Conservation (phyloP, 768 basidiomycete species). For the Lentinus brumalis region DNA sequence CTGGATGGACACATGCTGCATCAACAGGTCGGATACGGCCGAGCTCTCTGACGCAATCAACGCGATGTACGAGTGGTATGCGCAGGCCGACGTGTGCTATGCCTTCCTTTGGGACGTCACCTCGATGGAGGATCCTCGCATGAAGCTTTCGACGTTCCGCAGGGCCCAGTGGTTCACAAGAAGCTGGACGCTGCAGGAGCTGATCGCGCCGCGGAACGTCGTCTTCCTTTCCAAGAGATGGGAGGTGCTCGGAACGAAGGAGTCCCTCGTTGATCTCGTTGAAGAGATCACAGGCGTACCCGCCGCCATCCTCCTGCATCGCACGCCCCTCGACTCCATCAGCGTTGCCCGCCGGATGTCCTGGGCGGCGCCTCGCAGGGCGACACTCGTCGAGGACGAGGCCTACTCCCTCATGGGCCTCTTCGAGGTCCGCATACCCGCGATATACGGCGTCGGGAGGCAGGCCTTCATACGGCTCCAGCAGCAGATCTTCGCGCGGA, state of each 20-base stretch:
- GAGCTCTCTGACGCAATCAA: constrained; percentile 19
- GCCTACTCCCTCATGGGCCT: constrained; percentile 19
- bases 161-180: constrained; percentile 7
- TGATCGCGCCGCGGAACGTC: constrained; percentile 9
- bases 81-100: constrained; percentile 11
- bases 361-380: constrained; percentile 10
- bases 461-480: constrained; percentile 15
- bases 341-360: constrained; percentile 16
- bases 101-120: constrained; percentile 9
- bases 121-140: constrained; percentile 2
- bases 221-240: constrained; percentile 12
- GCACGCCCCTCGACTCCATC: neutral
- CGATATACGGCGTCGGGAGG: constrained; percentile 9
- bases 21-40: constrained; percentile 10
- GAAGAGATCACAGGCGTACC: constrained; percentile 8
- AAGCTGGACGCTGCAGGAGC: constrained; percentile 17
- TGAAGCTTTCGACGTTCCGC: neutral
- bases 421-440: constrained; percentile 13
- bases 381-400: constrained; percentile 16
- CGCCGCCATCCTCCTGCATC: constrained; percentile 7
- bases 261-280: constrained; percentile 4
- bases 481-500: constrained; percentile 8
- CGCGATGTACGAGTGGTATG: constrained; percentile 11
- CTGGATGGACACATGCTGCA: constrained; percentile 18
- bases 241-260: constrained; percentile 7